phyloP scores from a whole-genome alignment of 441 rosid genomes.

The Lepidium campestre region DNA sequence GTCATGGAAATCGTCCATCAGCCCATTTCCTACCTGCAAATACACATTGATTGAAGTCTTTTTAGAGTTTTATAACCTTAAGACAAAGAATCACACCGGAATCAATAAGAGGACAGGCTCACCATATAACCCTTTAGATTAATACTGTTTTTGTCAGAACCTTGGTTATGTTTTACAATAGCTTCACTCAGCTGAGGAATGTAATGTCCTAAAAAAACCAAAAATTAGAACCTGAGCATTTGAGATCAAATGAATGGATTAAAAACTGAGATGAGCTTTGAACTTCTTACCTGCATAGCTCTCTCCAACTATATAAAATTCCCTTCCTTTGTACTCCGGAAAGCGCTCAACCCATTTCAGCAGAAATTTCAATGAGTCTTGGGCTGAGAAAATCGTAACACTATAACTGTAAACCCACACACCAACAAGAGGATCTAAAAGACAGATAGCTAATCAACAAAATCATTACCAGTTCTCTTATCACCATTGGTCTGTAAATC shows the following conservation, averaged over 20 bases:
- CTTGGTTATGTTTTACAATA: constrained; percentile 57
- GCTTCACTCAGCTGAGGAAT: constrained; percentile 92
- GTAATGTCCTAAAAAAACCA: constrained; percentile 68
- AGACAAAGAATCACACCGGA: neutral
- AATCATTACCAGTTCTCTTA: constrained; percentile 65
- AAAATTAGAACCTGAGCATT: neutral
- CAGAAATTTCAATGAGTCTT: constrained; percentile 68
- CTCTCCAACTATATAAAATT: constrained; percentile 79
- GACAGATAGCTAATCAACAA: constrained; percentile 14
- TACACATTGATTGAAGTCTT: constrained; percentile 4
- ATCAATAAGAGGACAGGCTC: constrained; percentile 11
- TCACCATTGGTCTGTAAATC: constrained; percentile 75
- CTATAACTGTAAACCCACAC: neutral
- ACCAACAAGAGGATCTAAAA: constrained; percentile 7
- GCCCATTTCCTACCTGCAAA: constrained; percentile 84
- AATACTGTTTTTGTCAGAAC: constrained; percentile 35
- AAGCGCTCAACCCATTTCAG: constrained; percentile 86
- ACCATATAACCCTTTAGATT: constrained; percentile 95
- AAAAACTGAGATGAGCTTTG: neutral
- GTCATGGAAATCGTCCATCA: constrained; percentile 81
- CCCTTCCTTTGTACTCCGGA: constrained; percentile 80
- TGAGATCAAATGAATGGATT: neutral
- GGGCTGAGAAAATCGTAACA: constrained; percentile 43
- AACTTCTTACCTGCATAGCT: constrained; percentile 70
- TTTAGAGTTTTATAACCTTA: neutral